Conservation (phyloP, 1,284 basidiomycete species). For the Hemileia vastatrix region DNA sequence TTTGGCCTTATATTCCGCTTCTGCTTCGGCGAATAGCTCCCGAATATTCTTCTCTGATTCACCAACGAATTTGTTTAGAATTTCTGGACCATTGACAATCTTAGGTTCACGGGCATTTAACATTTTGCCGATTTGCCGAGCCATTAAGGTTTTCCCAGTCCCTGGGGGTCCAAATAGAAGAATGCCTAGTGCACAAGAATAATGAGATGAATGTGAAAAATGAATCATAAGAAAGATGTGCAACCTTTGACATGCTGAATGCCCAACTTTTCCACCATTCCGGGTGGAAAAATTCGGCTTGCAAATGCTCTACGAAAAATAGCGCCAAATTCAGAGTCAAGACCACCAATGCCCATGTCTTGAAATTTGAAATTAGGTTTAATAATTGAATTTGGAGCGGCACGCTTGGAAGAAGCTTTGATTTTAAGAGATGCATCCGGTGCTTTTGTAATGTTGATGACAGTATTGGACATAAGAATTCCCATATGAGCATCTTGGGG, state of each 20-base stretch:
- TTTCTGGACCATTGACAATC: constrained; percentile 96
- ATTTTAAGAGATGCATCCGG: constrained; percentile 72
- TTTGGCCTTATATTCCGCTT: constrained; percentile 98
- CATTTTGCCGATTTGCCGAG: constrained; percentile 98
- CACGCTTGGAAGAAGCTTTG: constrained; percentile 81
- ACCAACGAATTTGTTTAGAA: constrained; percentile 95
- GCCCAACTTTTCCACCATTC: constrained; percentile 90
- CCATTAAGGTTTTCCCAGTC: constrained; percentile 97
- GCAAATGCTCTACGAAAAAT: constrained; percentile 99
- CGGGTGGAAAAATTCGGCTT: constrained; percentile 92
- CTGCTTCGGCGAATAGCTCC: constrained; percentile 93
- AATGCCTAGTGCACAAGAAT: constrained; percentile 55
- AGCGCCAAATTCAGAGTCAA: constrained; percentile 87
- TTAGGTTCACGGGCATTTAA: constrained; percentile 96
- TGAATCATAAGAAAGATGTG: not conserved
- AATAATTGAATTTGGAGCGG: constrained; percentile 87
- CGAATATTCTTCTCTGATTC: constrained; percentile 98
- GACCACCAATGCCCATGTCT: constrained; percentile 98
- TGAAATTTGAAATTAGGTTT: constrained; percentile 99
- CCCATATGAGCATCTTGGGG: constrained; percentile 52
- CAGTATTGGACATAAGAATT: constrained; percentile 79
- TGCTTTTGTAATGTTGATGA: constrained; percentile 79
- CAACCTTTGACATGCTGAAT: constrained; percentile 96
- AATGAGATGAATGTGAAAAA: not conserved
- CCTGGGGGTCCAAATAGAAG: constrained; percentile 92